Conservation (phyloP, 2,329 filamentous ascomycete species). For the Aureobasidium zeae region DNA sequence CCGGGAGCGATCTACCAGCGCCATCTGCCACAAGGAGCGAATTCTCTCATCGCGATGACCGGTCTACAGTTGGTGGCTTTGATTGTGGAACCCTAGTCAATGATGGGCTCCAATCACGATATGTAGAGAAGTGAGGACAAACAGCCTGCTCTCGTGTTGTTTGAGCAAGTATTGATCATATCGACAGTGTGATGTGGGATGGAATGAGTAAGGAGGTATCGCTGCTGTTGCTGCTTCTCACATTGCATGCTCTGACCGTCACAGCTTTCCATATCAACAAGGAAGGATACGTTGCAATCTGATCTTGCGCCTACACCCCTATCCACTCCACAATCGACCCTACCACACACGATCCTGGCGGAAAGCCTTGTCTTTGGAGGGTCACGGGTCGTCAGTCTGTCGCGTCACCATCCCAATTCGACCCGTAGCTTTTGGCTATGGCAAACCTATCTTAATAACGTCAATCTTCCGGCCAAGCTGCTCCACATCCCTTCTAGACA, state of each 20-base stretch:
- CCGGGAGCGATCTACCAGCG: background rate
- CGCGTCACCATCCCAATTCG: background rate
- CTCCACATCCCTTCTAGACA: slow-evolving; percentile 51
- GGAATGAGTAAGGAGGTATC: slow-evolving; percentile 22
- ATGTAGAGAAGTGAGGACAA: slow-evolving; percentile 32
- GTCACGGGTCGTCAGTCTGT: background rate
- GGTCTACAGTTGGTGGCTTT: background rate
- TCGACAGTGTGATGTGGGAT: slow-evolving; percentile 13
- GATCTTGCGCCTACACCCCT: slow-evolving; percentile 14
- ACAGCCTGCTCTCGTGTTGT: background rate
- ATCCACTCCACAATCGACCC: slow-evolving; percentile 21
- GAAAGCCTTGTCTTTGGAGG: slow-evolving; percentile 5
- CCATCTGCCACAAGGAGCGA: background rate
- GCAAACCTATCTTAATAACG: slow-evolving; percentile 59
- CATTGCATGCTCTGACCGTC: slow-evolving; percentile 6
- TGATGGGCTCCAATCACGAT: slow-evolving; percentile 32
- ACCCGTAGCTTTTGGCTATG: slow-evolving; percentile 23
- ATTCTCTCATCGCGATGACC: background rate
- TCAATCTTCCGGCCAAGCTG: slow-evolving; percentile 61
- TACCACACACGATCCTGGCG: slow-evolving; percentile 18
- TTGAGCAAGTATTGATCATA: background rate
- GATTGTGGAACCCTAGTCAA: slow-evolving; percentile 22
- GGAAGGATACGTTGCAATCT: background rate
- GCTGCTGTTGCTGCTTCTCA: slow-evolving; percentile 20
- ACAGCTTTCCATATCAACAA: slow-evolving; percentile 10